These are phyloP conservation scores for Dictyostelium capitatum DNA, from an alignment of 78 protist genomes.

Conservation along the genomic window DNA sequence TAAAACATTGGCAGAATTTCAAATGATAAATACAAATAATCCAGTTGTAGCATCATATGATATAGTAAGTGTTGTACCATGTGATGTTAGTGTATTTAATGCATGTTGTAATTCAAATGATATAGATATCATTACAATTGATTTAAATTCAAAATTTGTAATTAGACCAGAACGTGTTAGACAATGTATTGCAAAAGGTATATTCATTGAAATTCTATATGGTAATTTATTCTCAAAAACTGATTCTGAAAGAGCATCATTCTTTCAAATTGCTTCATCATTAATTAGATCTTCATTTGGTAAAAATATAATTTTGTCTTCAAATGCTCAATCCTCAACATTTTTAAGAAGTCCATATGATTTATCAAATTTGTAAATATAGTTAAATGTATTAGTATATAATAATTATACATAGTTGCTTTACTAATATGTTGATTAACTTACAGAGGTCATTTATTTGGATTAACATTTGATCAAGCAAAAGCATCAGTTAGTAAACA, in stretches of 20 bases:
- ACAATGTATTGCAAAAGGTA: constrained; percentile 56
- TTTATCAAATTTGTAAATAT: constrained; percentile 31
- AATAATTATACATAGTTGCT: too few relatives aligned
- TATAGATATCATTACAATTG: constrained; percentile 58
- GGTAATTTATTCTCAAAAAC: neutral
- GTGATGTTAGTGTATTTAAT: constrained; percentile 34
- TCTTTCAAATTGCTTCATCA: constrained; percentile 15
- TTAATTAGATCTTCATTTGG: constrained; percentile 51
- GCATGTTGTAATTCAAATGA: constrained; percentile 51
- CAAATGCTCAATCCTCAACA: neutral
- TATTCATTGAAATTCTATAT: constrained; percentile 49
- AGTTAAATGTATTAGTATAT: neutral
- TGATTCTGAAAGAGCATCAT: neutral
- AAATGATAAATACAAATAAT: constrained; percentile 25
- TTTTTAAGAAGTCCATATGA: constrained; percentile 52
- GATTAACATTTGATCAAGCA: constrained; percentile 70
- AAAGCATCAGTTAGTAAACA: constrained; percentile 38
- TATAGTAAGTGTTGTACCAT: constrained; percentile 13
- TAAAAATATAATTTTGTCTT: constrained; percentile 53
- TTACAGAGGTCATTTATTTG: constrained; percentile 52
- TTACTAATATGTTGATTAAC: neutral
- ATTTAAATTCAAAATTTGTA: neutral
- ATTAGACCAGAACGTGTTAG: constrained; percentile 48
- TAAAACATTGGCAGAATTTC: constrained; percentile 45
- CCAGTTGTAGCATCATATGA: constrained; percentile 61